A percentile compares a stretch with the other conserved stretches of the same genome.
Evolutionary conservation across 2,329 filamentous ascomycete species (phyloP).

Genomic region (Alternaria sp.): DNA sequence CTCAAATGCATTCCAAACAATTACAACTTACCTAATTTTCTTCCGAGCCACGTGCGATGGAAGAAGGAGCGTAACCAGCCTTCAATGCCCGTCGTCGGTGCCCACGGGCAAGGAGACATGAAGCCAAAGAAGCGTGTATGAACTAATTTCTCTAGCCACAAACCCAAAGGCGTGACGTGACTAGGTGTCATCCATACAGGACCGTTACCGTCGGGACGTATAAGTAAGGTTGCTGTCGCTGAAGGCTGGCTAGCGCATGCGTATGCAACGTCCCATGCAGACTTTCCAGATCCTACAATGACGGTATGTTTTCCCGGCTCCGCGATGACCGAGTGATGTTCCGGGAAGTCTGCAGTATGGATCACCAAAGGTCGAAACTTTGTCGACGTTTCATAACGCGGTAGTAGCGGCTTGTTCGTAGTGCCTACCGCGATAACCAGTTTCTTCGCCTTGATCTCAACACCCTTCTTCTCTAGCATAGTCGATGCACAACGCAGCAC

Average conservation of each 20-base stretch:
- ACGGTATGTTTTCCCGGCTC: constrained; percentile 51
- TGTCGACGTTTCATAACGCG: constrained; percentile 59
- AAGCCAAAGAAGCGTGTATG: constrained; percentile 73
- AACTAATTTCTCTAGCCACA: constrained; percentile 72
- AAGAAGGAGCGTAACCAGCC: constrained; percentile 62
- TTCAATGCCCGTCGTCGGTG: constrained; percentile 66
- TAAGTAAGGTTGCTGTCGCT: constrained; percentile 64
- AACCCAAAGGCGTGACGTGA: constrained; percentile 72
- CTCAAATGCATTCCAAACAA: not conserved
- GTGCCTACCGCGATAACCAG: constrained; percentile 70
- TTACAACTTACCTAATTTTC: constrained; percentile 51
- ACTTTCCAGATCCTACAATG: constrained; percentile 69
- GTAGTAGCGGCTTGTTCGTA: constrained; percentile 65
- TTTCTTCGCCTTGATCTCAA: constrained; percentile 52
- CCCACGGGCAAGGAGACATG: constrained; percentile 80
- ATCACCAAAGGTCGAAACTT: constrained; percentile 64
- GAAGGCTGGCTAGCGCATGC: constrained; percentile 56
- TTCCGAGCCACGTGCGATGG: constrained; percentile 66
- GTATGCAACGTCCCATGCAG: constrained; percentile 70
- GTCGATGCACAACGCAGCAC: constrained; percentile 24
- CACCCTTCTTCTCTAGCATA: constrained; percentile 31
- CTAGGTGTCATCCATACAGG: constrained; percentile 67
- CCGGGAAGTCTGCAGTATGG: constrained; percentile 64
- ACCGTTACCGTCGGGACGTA: constrained; percentile 66
- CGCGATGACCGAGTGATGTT: constrained; percentile 48